Conservation (phyloP, 2,329 filamentous ascomycete genomes). For the Monosporascus sp. region DNA sequence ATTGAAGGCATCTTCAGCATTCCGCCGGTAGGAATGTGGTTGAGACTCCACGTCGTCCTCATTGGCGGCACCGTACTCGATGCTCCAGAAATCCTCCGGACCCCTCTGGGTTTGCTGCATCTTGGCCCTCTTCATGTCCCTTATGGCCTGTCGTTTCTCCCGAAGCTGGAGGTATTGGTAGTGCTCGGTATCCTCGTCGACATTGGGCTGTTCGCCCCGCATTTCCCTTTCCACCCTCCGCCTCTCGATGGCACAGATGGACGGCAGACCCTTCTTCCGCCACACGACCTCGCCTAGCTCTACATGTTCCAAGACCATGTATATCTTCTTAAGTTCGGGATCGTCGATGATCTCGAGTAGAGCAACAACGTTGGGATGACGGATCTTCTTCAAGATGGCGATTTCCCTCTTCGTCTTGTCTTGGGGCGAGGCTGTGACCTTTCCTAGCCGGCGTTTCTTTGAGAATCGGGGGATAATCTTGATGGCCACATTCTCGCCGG, state of each 20-base stretch:
- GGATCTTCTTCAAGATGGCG: constrained; percentile 95
- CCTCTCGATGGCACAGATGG: constrained; percentile 79
- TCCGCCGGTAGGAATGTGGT: constrained; percentile 15
- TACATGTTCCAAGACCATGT: constrained; percentile 94
- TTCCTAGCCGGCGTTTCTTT: constrained; percentile 86
- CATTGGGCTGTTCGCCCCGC: constrained; percentile 47
- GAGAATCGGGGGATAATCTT: constrained; percentile 97
- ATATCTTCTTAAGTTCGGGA: constrained; percentile 93
- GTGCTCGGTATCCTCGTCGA: constrained; percentile 51
- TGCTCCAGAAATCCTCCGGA: constrained; percentile 70
- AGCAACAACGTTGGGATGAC: constrained; percentile 94
- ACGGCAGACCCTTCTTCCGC: constrained; percentile 80
- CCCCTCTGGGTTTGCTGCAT: constrained; percentile 44
- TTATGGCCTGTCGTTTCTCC: constrained; percentile 52
- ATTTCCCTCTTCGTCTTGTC: constrained; percentile 94
- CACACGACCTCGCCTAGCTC: constrained; percentile 91
- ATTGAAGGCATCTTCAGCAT: constrained; percentile 12
- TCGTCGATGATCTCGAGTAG: constrained; percentile 97
- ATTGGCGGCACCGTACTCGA: constrained; percentile 66
- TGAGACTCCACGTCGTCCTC: constrained; percentile 41
- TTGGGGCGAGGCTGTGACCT: constrained; percentile 62
- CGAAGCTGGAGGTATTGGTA: constrained; percentile 55
- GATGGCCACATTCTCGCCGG: constrained; percentile 80
- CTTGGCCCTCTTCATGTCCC: constrained; percentile 52
- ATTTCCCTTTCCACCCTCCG: constrained; percentile 71